Base-by-base conservation (phyloP, 441 rosid species). In the Corymbia citriodora region DNA sequence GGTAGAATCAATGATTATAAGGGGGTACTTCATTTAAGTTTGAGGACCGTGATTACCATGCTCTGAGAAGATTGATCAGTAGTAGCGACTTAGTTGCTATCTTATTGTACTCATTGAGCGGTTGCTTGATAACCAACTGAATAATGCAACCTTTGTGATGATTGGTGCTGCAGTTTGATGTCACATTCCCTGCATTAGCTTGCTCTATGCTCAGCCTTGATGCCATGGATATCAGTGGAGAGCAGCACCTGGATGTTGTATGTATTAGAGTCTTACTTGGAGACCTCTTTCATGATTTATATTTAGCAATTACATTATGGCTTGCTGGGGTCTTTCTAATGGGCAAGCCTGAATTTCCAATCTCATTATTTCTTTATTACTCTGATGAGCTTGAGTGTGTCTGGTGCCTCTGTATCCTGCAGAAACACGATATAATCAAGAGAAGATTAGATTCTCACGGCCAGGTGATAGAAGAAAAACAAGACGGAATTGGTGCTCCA, bases 211-310 rank as follows among this genome's bases (percentile, higher is more conserved):
- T 97, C 87, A 98, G 98, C 92, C 94, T 97, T 79, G 99, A 98
- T 92, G 99, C 98, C 57, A 98, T 97, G 97, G 99, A 98, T 93
- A 96, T 97, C 92, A 97, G 99, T 90, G 99, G 99, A 89, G 99
- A 96, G 93, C 96, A 97, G 83, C 99, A 98, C 94, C 97, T 98
- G 91, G 99, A 98, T 91, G 97, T 98, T 89, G 99, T 98, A 93
- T 90, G 96, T 93, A 74, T 85, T 70, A 36, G 48, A 36, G 50
- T 87, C 72, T 79, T 79, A 79, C 85, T 79, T 79, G 52, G 18
- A 79, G 18, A 79, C 53, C 29, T 23, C 53, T 23, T 45, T 79
- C 85, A 23, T 79, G 18, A 48, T 45, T 45, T 45, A 45, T 79
- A 79, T 79, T 45, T 9, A 79, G n/a, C 52, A 23, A 45, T 23